phyloP scores from a whole-genome alignment of 2,329 filamentous ascomycete species.

The Zasmidium citrigriseum region DNA sequence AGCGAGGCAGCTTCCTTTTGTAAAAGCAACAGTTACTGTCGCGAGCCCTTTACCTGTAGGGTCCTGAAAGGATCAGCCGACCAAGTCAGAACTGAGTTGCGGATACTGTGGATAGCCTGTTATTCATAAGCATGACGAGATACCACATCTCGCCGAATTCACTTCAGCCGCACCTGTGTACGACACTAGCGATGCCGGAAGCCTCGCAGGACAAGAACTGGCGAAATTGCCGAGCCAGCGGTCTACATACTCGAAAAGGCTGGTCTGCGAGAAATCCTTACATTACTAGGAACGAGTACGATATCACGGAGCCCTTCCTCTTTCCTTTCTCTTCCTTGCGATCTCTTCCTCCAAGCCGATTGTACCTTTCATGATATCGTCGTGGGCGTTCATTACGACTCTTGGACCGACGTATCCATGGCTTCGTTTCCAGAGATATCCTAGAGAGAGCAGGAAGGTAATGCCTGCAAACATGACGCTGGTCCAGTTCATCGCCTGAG shows the following conservation, averaged over 20 bases:
- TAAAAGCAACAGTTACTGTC: too few relatives aligned
- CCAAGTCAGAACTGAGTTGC: not conserved
- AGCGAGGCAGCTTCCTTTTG: too few relatives aligned
- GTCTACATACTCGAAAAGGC: too few relatives aligned
- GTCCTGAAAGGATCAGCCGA: not conserved
- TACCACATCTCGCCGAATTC: too few relatives aligned
- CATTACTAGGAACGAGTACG: not conserved
- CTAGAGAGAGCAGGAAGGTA: slow-evolving; percentile 50
- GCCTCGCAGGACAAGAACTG: too few relatives aligned
- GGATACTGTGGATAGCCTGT: not conserved
- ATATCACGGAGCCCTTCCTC: not conserved
- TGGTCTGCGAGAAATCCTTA: too few relatives aligned
- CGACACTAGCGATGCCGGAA: too few relatives aligned
- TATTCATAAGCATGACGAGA: not conserved
- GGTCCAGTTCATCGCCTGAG: slow-evolving; percentile 55
- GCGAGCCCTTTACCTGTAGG: too few relatives aligned
- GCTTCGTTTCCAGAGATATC: slow-evolving; percentile 44
- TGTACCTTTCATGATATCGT: slow-evolving; percentile 29
- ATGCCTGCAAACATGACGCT: slow-evolving; percentile 55
- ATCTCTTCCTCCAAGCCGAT: slow-evolving; percentile 20
- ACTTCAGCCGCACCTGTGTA: too few relatives aligned
- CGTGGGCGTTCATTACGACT: slow-evolving; percentile 26
- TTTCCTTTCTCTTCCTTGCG: not conserved
- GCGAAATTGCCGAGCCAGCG: too few relatives aligned
- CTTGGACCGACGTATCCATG: slow-evolving; percentile 43